Evolutionary conservation across 257 asterid species (phyloP).

Genomic region (Nemophila menziesii): DNA sequence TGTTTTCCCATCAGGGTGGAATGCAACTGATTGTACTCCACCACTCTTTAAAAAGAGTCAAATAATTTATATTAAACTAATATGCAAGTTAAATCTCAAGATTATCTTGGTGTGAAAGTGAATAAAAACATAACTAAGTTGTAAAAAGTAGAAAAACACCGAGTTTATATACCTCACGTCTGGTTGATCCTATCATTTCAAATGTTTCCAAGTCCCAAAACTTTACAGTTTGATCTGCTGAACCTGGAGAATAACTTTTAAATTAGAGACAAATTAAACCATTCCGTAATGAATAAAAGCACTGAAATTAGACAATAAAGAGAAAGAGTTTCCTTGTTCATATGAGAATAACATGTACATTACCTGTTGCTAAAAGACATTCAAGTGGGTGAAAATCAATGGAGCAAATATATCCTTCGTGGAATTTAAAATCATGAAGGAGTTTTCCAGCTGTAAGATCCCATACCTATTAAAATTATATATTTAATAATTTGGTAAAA

Average conservation of each 20-base stretch:
- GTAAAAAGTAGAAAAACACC: neutral
- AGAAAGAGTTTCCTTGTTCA: neutral
- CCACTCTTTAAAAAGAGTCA: conserved; percentile 43
- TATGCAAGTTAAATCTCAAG: neutral
- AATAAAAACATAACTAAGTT: too few relatives aligned
- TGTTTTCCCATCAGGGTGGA: conserved; percentile 93
- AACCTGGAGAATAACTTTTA: conserved; percentile 42
- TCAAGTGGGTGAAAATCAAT: conserved; percentile 94
- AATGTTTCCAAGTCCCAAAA: conserved; percentile 99
- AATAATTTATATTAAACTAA: neutral
- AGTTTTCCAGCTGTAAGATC: conserved; percentile 99
- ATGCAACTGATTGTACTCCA: conserved; percentile 78
- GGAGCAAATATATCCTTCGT: conserved; percentile 85
- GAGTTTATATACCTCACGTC: conserved; percentile 60
- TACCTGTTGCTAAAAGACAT: conserved; percentile 94
- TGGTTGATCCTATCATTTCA: conserved; percentile 95
- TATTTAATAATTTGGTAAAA: conserved; percentile 9
- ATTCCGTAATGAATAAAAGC: neutral
- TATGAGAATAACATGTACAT: neutral
- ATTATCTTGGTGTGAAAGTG: neutral
- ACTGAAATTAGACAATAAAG: neutral
- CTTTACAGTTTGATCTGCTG: conserved; percentile 91
- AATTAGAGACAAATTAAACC: neutral
- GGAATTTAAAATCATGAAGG: conserved; percentile 85
- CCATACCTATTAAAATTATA: conserved; percentile 57